Conservation (phyloP, 495 filamentous ascomycete species). For the Neurospora tetrasperma region DNA sequence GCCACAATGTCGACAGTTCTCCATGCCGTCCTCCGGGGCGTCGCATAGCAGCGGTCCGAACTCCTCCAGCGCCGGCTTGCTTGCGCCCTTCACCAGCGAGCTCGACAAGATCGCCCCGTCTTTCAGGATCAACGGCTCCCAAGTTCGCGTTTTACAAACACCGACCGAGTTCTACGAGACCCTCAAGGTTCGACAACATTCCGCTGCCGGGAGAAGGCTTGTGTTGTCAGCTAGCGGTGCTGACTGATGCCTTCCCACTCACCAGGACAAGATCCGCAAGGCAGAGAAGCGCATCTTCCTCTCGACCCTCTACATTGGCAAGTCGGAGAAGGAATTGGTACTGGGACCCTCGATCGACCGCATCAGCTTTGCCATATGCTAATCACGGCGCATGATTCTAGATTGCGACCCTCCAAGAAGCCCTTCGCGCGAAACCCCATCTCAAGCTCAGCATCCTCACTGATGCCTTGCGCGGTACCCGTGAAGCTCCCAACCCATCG, state of each 20-base stretch:
- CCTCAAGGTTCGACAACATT: slow-evolving; percentile 54
- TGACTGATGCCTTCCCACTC: background rate
- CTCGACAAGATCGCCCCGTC: slow-evolving; percentile 82
- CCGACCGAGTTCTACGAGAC: slow-evolving; percentile 80
- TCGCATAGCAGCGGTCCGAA: slow-evolving; percentile 10
- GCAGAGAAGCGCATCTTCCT: slow-evolving; percentile 77
- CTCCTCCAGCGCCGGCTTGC: slow-evolving; percentile 30
- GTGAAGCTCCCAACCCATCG: slow-evolving; percentile 79
- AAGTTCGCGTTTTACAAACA: slow-evolving; percentile 66
- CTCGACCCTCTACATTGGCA: slow-evolving; percentile 92
- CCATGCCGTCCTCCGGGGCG: slow-evolving; percentile 26
- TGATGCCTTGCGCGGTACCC: slow-evolving; percentile 81
- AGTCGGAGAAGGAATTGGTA: slow-evolving; percentile 82
- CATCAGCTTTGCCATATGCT: background rate
- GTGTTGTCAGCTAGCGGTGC: slow-evolving; percentile 11
- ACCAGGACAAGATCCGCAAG: slow-evolving; percentile 64
- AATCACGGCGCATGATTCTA: slow-evolving; percentile 18
- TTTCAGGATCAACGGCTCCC: slow-evolving; percentile 74
- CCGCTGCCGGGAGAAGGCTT: background rate
- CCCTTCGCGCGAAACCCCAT: slow-evolving; percentile 61
- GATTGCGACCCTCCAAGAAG: slow-evolving; percentile 67
- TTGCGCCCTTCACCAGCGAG: slow-evolving; percentile 64
- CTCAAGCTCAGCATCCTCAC: slow-evolving; percentile 87
- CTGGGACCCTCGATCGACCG: background rate
- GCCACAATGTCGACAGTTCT: slow-evolving; percentile 32